A percentile compares a stretch with the other conserved stretches of the same genome.
Evolutionary conservation across 2,329 filamentous ascomycete species (phyloP).

Genomic region (Didymella lethalis): DNA sequence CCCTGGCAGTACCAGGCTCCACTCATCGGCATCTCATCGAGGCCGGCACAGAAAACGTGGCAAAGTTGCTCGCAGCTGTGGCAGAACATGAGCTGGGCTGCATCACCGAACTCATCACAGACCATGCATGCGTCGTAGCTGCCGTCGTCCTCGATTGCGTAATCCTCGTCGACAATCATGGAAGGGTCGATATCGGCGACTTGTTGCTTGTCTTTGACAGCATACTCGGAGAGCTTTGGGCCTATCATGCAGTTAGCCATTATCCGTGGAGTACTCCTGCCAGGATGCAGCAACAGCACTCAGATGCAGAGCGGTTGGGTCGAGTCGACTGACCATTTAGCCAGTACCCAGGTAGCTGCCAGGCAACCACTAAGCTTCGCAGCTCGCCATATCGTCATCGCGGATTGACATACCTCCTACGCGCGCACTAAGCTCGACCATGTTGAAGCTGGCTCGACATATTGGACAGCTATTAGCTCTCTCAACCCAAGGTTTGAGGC

Average conservation of each 20-base stretch:
- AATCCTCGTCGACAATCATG: slow-evolving; percentile 76
- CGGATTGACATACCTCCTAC: slow-evolving; percentile 71
- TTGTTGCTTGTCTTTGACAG: slow-evolving; percentile 84
- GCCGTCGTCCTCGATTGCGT: slow-evolving; percentile 58
- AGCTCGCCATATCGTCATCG: slow-evolving; percentile 29
- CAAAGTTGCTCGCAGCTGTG: slow-evolving; percentile 89
- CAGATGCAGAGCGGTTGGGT: slow-evolving; percentile 28
- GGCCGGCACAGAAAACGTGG: slow-evolving; percentile 89
- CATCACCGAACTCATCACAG: slow-evolving; percentile 81
- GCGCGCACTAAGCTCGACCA: slow-evolving; percentile 82
- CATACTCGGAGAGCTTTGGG: slow-evolving; percentile 65
- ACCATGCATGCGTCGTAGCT: slow-evolving; percentile 76
- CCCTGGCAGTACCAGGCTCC: slow-evolving; percentile 92
- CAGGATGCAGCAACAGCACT: slow-evolving; percentile 16
- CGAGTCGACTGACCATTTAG: slow-evolving; percentile 45
- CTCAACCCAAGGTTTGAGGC: slow-evolving; percentile 92
- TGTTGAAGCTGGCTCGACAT: slow-evolving; percentile 89
- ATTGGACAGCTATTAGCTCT: slow-evolving; percentile 98
- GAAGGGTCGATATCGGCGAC: slow-evolving; percentile 87
- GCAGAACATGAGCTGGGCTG: slow-evolving; percentile 86
- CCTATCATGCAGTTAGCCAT: slow-evolving; percentile 52
- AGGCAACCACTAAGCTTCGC: slow-evolving; percentile 28
- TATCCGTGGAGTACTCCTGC: slow-evolving; percentile 1
- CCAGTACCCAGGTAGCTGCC: slow-evolving; percentile 31
- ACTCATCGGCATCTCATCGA: slow-evolving; percentile 73